These are phyloP conservation scores for Hygrophorus pudorinus DNA, from an alignment of 768 basidiomycete genomes.

Conservation along the genomic window DNA sequence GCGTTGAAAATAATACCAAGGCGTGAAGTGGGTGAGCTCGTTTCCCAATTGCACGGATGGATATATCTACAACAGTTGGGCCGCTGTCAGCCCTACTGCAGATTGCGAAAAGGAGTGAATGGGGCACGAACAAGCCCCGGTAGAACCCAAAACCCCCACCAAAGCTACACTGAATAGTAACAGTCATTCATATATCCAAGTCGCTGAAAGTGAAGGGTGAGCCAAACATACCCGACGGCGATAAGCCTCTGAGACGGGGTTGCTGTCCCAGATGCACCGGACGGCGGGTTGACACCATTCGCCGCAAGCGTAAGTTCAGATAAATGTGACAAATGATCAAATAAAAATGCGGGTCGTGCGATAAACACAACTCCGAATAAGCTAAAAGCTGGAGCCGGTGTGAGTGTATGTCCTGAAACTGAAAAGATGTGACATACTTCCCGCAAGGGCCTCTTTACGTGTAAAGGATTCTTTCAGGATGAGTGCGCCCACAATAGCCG, in stretches of 20 bases:
- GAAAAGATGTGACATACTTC: constrained; percentile 20
- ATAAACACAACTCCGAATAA: no score
- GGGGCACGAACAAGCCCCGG: constrained; percentile 52
- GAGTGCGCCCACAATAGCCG: constrained; percentile 50
- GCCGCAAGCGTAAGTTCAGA: no score
- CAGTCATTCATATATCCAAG: background rate
- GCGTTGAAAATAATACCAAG: constrained; percentile 53
- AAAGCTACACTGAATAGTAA: constrained; percentile 41
- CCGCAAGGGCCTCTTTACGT: constrained; percentile 42
- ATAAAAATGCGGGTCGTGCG: no score
- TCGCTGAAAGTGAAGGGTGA: constrained; percentile 1
- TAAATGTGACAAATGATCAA: no score
- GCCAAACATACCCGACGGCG: constrained; percentile 43
- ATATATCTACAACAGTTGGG: constrained; percentile 20
- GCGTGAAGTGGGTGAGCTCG: constrained; percentile 69
- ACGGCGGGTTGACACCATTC: no score
- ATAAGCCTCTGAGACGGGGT: constrained; percentile 34
- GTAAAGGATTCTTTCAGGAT: constrained; percentile 53
- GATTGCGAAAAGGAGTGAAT: background rate
- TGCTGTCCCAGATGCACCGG: constrained; percentile 15
- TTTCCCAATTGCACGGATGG: constrained; percentile 58
- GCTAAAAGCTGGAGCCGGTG: no score
- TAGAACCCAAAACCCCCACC: constrained; percentile 53
- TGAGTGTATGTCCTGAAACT: constrained; percentile 11
- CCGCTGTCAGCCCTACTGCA: background rate